Evolutionary conservation across 192 early-diverging fungal species (phyloP).

Genomic region (Linnemannia hyalina): DNA sequence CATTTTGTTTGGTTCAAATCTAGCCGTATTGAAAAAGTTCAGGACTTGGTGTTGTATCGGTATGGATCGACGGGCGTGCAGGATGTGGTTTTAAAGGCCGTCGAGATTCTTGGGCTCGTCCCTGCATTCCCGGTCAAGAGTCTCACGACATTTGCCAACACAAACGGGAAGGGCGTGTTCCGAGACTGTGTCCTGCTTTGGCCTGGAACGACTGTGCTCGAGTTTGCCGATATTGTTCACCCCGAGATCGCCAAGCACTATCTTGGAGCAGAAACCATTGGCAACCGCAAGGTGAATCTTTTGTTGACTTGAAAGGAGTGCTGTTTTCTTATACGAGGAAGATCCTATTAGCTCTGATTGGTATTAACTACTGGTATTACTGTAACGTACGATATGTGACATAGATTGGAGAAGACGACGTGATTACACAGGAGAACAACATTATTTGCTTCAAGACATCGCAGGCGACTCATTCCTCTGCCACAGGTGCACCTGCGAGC

Average conservation of each 20-base stretch:
- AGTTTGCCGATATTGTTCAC: constrained; percentile 80
- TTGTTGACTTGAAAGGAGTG: not conserved
- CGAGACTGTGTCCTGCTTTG: constrained; percentile 80
- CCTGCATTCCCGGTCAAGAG: constrained; percentile 85
- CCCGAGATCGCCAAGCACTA: constrained; percentile 76
- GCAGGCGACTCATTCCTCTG: constrained; percentile 47
- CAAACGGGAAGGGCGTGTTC: constrained; percentile 70
- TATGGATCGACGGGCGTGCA: constrained; percentile 88
- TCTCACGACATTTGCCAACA: constrained; percentile 73
- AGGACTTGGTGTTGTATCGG: constrained; percentile 85
- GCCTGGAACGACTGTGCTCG: constrained; percentile 80
- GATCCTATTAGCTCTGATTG: not conserved
- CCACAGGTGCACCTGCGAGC: not conserved
- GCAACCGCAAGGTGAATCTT: constrained; percentile 72
- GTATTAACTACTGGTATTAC: no score
- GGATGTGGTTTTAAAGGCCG: constrained; percentile 73
- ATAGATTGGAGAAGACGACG: constrained; percentile 74
- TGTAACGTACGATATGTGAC: not conserved
- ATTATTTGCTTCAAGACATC: constrained; percentile 77
- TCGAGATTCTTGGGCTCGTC: constrained; percentile 75
- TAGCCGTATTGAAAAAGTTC: constrained; percentile 71
- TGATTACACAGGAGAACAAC: constrained; percentile 69
- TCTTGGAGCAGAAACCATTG: constrained; percentile 83
- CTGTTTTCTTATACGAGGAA: not conserved
- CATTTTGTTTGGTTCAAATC: not conserved